Conservation (phyloP, 2,329 filamentous ascomycete genomes). For the Coleophoma eucalyptorum region DNA sequence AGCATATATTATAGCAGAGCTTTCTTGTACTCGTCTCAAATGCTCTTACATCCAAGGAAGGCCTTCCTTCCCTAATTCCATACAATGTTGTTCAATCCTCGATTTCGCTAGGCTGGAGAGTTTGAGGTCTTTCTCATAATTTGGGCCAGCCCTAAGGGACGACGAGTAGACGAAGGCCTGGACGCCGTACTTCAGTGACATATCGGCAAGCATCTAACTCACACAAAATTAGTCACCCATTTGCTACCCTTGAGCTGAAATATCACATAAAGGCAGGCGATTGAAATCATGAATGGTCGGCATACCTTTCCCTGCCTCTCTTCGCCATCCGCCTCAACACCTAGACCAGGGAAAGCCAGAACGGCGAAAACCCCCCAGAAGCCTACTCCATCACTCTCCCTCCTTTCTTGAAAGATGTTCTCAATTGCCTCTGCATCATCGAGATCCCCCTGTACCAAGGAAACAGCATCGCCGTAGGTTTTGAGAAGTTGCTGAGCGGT, state of each 20-base stretch:
- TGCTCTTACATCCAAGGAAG: slow-evolving; percentile 16
- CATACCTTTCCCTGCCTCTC: slow-evolving; percentile 43
- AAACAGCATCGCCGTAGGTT: slow-evolving; percentile 38
- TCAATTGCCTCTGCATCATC: slow-evolving; percentile 37
- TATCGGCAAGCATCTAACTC: slow-evolving; percentile 10
- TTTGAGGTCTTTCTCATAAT: slow-evolving; percentile 39
- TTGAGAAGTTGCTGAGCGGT: slow-evolving; percentile 36
- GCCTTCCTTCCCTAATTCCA: slow-evolving; percentile 9
- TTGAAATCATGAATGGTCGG: not conserved
- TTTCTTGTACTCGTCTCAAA: not conserved
- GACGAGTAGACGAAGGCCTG: slow-evolving; percentile 59
- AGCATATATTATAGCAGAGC: not conserved
- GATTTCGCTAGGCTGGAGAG: slow-evolving; percentile 49
- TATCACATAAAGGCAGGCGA: not conserved
- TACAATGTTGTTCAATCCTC: slow-evolving; percentile 41
- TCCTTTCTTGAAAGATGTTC: slow-evolving; percentile 28
- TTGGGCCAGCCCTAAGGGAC: slow-evolving; percentile 54
- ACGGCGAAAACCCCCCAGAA: slow-evolving; percentile 49
- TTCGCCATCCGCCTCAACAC: slow-evolving; percentile 35
- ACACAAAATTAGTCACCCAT: not conserved
- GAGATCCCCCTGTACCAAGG: slow-evolving; percentile 46
- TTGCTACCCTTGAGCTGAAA: not conserved
- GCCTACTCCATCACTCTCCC: slow-evolving; percentile 25
- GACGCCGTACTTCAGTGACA: slow-evolving; percentile 29
- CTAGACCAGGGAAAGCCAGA: slow-evolving; percentile 14